Evolutionary conservation across 2,329 filamentous ascomycete species (phyloP).

Genomic region (Aspergillaceae sp.): DNA sequence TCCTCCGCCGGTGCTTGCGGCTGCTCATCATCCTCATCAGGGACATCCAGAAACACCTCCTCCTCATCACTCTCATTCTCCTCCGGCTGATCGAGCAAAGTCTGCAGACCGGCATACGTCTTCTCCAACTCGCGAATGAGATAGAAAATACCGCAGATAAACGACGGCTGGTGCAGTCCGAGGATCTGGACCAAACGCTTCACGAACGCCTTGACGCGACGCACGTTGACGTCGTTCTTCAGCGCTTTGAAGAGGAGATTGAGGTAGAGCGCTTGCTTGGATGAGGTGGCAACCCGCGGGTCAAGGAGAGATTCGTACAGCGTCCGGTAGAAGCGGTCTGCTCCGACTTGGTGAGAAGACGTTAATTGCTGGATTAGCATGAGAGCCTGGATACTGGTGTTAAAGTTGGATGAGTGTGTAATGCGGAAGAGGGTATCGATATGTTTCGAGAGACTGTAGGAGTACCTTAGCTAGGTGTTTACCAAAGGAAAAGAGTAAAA

Average conservation of each 20-base stretch:
- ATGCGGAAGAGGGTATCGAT: slow-evolving; percentile 92
- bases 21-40: slow-evolving; percentile 45
- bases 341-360: slow-evolving; percentile 66
- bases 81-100: slow-evolving; percentile 73
- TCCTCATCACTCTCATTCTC: slow-evolving; percentile 62
- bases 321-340: slow-evolving; percentile 89
- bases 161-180: slow-evolving; percentile 81
- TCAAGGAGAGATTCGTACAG: slow-evolving; percentile 92
- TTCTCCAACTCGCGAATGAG: slow-evolving; percentile 71
- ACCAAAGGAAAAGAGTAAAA: not conserved
- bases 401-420: slow-evolving; percentile 97
- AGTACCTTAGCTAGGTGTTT: slow-evolving; percentile 12
- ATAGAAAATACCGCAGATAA: slow-evolving; percentile 87
- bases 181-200: slow-evolving; percentile 86
- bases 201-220: slow-evolving; percentile 88
- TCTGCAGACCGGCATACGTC: slow-evolving; percentile 70
- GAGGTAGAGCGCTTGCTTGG: slow-evolving; percentile 90
- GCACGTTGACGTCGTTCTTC: slow-evolving; percentile 82
- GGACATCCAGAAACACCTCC: slow-evolving; percentile 60
- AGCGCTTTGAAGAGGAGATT: slow-evolving; percentile 83
- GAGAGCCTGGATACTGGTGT: slow-evolving; percentile 91
- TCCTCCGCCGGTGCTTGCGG: slow-evolving; percentile 11
- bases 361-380: slow-evolving; percentile 92
- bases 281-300: slow-evolving; percentile 76
- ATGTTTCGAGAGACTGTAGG: slow-evolving; percentile 65